Percentiles rank a stretch among this genome's conserved stretches.
phyloP scores from a whole-genome alignment of 208 protist genomes.

The Leishmania arabica region DNA sequence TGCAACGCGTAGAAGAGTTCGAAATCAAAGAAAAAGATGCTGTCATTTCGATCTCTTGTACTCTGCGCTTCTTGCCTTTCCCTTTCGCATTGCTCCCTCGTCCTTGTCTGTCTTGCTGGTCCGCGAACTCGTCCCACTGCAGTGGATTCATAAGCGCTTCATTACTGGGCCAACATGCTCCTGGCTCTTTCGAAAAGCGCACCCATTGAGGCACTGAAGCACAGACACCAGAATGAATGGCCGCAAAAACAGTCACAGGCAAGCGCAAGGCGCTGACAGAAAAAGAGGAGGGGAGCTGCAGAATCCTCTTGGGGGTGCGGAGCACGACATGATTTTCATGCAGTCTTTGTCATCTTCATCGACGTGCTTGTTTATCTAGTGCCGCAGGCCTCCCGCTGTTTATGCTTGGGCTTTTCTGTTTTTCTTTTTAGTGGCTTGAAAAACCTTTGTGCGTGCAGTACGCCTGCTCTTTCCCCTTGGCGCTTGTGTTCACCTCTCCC shows the following conservation, averaged over 20 bases:
- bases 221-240: background rate
- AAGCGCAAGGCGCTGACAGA: background rate
- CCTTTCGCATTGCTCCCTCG: background rate
- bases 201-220: background rate
- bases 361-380: background rate
- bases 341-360: background rate
- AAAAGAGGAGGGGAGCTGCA: background rate
- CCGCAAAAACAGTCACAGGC: background rate
- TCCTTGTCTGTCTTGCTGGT: background rate
- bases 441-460: background rate
- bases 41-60: background rate
- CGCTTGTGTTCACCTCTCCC: background rate
- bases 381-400: background rate
- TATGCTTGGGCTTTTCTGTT: background rate
- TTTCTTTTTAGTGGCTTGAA: background rate
- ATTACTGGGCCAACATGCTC: background rate
- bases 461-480: background rate
- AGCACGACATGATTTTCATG: background rate
- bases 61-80: no score
- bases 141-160: background rate
- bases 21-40: background rate
- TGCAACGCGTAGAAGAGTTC: background rate
- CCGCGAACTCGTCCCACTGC: background rate
- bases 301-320: background rate
- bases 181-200: background rate